Percentiles rank a stretch among this genome's conserved stretches.
Evolutionary conservation across 1,284 basidiomycete species (phyloP).

Genomic region (Xerocomus minutiporus): DNA sequence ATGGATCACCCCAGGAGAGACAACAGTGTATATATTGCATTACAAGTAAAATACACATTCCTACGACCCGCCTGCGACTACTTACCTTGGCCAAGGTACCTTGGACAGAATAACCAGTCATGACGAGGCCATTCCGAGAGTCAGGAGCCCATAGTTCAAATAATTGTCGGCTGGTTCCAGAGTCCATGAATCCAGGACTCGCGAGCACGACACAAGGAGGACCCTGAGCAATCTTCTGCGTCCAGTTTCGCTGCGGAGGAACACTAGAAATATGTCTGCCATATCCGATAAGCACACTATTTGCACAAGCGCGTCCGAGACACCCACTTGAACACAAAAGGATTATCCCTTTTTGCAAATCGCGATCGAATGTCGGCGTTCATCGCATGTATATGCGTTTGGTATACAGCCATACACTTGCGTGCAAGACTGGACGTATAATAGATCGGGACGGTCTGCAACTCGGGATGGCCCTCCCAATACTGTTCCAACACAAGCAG

Average conservation of each 20-base stretch:
- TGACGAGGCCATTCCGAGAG: conserved; percentile 88
- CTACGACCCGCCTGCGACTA: conserved; percentile 19
- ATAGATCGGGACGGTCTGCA: conserved; percentile 93
- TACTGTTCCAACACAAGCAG: conserved; percentile 94
- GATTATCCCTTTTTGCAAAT: conserved; percentile 89
- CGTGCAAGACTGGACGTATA: conserved; percentile 92
- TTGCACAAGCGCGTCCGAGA: background rate
- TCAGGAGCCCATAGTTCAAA: conserved; percentile 97
- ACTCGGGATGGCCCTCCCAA: conserved; percentile 92
- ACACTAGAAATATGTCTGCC: conserved; percentile 78
- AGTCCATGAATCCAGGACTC: conserved; percentile 92
- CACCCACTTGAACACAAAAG: conserved; percentile 91
- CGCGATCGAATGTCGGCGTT: conserved; percentile 84
- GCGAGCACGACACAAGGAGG: conserved; percentile 95
- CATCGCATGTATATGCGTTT: conserved; percentile 95
- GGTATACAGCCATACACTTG: conserved; percentile 97
- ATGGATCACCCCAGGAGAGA: conserved; percentile 8
- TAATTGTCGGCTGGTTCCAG: conserved; percentile 87
- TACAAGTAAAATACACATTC: conserved; percentile 27
- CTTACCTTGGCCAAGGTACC: conserved; percentile 95
- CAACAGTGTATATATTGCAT: conserved; percentile 6
- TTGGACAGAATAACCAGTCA: conserved; percentile 97
- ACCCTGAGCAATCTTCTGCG: conserved; percentile 75
- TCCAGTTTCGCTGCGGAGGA: conserved; percentile 73
- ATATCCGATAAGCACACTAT: conserved; percentile 4